Evolutionary conservation across 1,284 basidiomycete genomes (phyloP).

Genomic region (Heliocybe sulcata): DNA sequence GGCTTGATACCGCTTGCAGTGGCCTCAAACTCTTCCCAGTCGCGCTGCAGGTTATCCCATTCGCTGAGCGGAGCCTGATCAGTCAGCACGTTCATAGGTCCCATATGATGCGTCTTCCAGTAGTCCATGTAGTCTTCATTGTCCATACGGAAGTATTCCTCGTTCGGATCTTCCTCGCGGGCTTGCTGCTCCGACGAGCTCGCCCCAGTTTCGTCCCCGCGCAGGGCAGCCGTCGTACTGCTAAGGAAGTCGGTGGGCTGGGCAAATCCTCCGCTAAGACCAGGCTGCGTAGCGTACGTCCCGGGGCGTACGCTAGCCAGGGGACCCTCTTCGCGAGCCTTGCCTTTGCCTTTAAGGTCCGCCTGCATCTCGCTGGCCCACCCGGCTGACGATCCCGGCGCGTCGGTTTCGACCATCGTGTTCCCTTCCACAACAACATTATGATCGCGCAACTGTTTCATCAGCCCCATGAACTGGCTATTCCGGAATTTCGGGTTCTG

Average conservation of each 20-base stretch:
- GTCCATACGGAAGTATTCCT: conserved; percentile 66
- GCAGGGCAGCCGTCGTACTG: not conserved
- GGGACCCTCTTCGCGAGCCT: conserved; percentile 19
- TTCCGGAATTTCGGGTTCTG: conserved; percentile 85
- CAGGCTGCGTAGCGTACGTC: not conserved
- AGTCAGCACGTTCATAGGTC: conserved; percentile 3
- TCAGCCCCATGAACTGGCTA: conserved; percentile 83
- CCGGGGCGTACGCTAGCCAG: not conserved
- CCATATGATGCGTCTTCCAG: conserved; percentile 28
- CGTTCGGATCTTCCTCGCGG: conserved; percentile 44
- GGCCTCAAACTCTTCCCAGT: conserved; percentile 82
- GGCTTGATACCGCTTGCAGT: conserved; percentile 56
- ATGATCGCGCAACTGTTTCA: conserved; percentile 80
- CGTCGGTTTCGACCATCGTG: conserved; percentile 57
- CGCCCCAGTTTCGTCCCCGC: not conserved
- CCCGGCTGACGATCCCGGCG: conserved; percentile 14
- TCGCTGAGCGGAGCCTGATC: conserved; percentile 21
- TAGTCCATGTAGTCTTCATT: conserved; percentile 60
- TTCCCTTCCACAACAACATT: conserved; percentile 82
- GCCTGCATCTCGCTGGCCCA: conserved; percentile 12
- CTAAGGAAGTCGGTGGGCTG: not conserved
- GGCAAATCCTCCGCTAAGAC: no score
- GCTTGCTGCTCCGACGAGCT: conserved; percentile 12
- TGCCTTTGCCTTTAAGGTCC: conserved; percentile 65
- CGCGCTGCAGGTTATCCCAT: conserved; percentile 67